Base-by-base conservation (phyloP, 306 rosid species). In the Casuarina glauca region DNA sequence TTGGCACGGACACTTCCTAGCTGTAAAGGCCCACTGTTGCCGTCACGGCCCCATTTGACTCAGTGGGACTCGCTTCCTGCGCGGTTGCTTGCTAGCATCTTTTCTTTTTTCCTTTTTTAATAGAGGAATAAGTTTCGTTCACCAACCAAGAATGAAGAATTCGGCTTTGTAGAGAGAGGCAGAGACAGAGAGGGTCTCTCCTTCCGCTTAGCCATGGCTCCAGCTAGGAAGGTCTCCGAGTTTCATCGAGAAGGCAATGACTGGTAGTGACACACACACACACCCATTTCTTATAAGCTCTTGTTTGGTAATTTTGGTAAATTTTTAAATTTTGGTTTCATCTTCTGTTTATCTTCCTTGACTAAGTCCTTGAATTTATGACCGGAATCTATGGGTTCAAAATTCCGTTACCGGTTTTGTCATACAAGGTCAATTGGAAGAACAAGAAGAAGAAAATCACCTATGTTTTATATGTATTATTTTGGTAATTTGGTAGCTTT, bases 221-320 rank as follows among this genome's bases (percentile, higher is more conserved):
- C 93, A 58, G 74, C 88, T 43, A 86, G 82, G 77, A 94, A 92
- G 87, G 81, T 86, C 86, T 89, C 95, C 62, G 97, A 83, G 86
- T 94, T 94, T 84, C 80, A 76, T 79, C 77, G 87, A 73, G 74
- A 94, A 88, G 97, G 93, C 83, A 85, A 84, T 85, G 84, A 88
- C 81, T 92, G 98, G 98, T 94, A 90, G 54, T 78, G 32, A 26
- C 9, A 36, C 43, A 9, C 6, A 17, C 6, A 9, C 38, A 43
- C 19, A 49, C 68, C 79, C 70, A 10, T 42, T 67, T 42, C 52
- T 69, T 15, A 3, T 48, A 49, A 26, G 63, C 38, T 69, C 72
- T 54, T 0, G 26, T 51, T 50, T 13, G 46, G 20, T 9, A 32
- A 39, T 41, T 61, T 73, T 16, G 3, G 12, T 61, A 11, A 2